phyloP scores from a whole-genome alignment of 2,329 filamentous ascomycete species.

The Sporothrix variecibatus region DNA sequence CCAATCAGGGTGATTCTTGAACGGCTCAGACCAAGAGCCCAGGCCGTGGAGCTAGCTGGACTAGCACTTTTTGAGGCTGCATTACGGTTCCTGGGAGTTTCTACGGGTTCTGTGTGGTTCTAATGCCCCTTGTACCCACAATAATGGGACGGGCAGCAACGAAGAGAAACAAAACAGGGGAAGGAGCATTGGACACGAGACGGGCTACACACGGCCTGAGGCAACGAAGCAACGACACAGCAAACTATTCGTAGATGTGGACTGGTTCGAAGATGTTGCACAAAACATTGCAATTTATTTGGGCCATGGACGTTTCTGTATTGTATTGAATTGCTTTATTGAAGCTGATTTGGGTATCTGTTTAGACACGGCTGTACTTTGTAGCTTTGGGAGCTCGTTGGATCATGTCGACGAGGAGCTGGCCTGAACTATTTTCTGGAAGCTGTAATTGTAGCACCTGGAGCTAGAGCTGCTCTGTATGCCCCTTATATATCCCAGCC shows the following conservation, averaged over 20 bases:
- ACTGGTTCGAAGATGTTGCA: not conserved
- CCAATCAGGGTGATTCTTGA: constrained; percentile 26
- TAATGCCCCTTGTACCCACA: constrained; percentile 20
- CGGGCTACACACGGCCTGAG: not conserved
- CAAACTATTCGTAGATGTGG: not conserved
- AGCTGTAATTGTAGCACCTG: too few relatives aligned
- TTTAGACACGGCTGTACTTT: not conserved
- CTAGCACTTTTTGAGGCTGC: constrained; percentile 3
- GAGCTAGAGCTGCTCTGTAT: too few relatives aligned
- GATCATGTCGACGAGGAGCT: too few relatives aligned
- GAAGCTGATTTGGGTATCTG: not conserved
- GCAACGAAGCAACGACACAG: not conserved
- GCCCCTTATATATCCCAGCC: too few relatives aligned
- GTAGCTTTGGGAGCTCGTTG: not conserved
- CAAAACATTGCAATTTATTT: not conserved
- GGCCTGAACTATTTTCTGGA: too few relatives aligned
- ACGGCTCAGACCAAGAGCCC: not conserved
- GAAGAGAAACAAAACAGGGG: not conserved
- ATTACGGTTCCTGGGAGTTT: constrained; percentile 11
- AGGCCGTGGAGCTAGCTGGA: not conserved
- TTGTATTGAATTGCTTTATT: not conserved
- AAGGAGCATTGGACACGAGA: not conserved
- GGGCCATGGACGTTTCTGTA: not conserved
- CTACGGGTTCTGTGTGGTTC: constrained; percentile 12
- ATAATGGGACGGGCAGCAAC: not conserved